Evolutionary conservation across 2,329 filamentous ascomycete genomes (phyloP).

Genomic region (Penicillium sclerotiorum): DNA sequence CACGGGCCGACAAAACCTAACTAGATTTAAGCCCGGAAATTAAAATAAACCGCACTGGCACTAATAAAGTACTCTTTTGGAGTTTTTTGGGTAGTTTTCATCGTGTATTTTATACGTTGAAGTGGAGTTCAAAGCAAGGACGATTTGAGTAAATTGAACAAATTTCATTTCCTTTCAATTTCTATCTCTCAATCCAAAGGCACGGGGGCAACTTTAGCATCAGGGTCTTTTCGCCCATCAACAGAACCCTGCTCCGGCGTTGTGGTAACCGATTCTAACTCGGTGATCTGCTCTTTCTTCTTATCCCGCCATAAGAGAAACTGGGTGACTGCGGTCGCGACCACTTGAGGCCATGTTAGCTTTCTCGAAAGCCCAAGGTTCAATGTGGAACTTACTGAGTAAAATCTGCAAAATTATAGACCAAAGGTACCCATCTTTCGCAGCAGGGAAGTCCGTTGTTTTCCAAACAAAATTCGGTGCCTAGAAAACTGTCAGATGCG

Average conservation of each 20-base stretch:
- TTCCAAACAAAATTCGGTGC: conserved; percentile 48
- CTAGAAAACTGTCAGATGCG: conserved; percentile 5
- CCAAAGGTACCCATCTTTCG: conserved; percentile 40
- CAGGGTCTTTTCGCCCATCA: not conserved
- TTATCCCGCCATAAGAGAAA: conserved; percentile 2
- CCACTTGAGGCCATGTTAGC: not conserved
- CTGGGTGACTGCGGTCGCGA: conserved; percentile 1
- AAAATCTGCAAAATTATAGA: conserved; percentile 38
- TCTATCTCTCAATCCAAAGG: too few relatives aligned
- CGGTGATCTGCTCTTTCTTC: not conserved
- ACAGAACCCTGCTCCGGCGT: not conserved
- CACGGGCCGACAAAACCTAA: too few relatives aligned
- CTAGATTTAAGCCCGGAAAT: too few relatives aligned
- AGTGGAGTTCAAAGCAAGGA: too few relatives aligned
- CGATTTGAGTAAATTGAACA: too few relatives aligned
- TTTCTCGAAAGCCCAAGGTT: not conserved
- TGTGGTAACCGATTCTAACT: not conserved
- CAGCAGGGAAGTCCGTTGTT: conserved; percentile 44
- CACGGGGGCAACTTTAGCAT: not conserved
- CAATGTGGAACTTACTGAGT: conserved; percentile 30
- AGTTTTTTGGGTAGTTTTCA: too few relatives aligned
- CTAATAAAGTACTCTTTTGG: too few relatives aligned
- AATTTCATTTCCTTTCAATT: too few relatives aligned
- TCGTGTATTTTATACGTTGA: too few relatives aligned
- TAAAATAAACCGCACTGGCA: too few relatives aligned